Evolutionary conservation across 73 alveolate species (phyloP).

Genomic region (Paramecium tetraurelia): DNA sequence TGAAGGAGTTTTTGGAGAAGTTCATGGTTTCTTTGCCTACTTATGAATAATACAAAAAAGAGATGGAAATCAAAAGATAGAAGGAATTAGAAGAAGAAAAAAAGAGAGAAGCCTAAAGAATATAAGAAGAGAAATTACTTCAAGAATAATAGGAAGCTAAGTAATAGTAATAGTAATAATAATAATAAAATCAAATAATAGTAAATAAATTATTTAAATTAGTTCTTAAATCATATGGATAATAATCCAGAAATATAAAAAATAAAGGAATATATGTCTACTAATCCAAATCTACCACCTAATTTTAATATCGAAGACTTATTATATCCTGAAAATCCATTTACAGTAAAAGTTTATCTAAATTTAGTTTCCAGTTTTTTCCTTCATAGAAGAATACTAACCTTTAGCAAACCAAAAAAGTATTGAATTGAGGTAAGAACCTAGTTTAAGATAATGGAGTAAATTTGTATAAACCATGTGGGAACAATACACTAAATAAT

Average conservation of each 20-base stretch:
- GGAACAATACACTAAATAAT: background rate
- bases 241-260: background rate
- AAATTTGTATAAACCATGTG: background rate
- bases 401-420: background rate
- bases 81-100: background rate
- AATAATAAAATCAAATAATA: background rate
- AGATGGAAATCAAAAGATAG: background rate
- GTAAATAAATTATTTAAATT: background rate
- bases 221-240: slow-evolving; percentile 9
- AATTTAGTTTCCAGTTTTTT: slow-evolving; percentile 24
- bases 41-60: slow-evolving; percentile 19
- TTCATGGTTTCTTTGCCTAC: background rate
- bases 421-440: slow-evolving; percentile 21
- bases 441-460: background rate
- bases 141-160: background rate
- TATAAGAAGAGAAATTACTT: background rate
- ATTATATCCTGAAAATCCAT: slow-evolving; percentile 45
- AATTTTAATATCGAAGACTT: background rate
- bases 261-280: background rate
- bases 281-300: background rate
- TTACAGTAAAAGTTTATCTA: background rate
- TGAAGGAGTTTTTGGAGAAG: slow-evolving; percentile 19
- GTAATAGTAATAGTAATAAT: background rate
- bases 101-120: background rate
- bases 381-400: background rate